Percentiles rank a stretch among this genome's conserved stretches.
phyloP scores from a whole-genome alignment of 106 monocot species.

The Allium sativum region DNA sequence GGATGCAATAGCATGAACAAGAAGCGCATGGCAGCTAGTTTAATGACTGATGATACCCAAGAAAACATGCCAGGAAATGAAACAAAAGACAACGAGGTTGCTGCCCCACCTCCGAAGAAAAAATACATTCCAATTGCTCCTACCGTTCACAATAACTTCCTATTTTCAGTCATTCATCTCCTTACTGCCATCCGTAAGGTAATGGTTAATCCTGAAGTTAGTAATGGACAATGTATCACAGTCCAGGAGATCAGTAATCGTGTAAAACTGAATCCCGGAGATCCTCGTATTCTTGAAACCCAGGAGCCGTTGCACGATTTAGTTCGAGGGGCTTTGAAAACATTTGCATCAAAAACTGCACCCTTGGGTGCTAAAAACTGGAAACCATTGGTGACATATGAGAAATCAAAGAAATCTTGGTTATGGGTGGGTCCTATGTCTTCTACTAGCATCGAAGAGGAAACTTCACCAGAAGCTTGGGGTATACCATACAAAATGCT shows the following conservation, averaged over 20 bases:
- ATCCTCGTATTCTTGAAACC: slow-evolving; percentile 90
- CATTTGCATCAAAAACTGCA: slow-evolving; percentile 81
- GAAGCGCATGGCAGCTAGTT: slow-evolving; percentile 28
- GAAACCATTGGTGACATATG: slow-evolving; percentile 63
- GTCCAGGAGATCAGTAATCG: slow-evolving; percentile 66
- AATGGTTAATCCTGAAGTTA: slow-evolving; percentile 34
- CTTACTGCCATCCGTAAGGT: slow-evolving; percentile 74
- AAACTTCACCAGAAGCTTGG: slow-evolving; percentile 86
- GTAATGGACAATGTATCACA: slow-evolving; percentile 38
- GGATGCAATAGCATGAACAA: slow-evolving; percentile 33
- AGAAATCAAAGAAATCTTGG: slow-evolving; percentile 74
- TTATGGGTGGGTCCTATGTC: slow-evolving; percentile 60
- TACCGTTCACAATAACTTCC: slow-evolving; percentile 77
- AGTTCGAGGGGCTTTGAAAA: slow-evolving; percentile 73
- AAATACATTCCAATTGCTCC: slow-evolving; percentile 64
- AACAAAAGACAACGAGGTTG: slow-evolving; percentile 25
- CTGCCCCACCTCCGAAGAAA: slow-evolving; percentile 36
- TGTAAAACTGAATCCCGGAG: slow-evolving; percentile 73
- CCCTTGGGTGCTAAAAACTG: slow-evolving; percentile 92
- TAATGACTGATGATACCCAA: slow-evolving; percentile 7
- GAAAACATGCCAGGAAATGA: slow-evolving; percentile 18
- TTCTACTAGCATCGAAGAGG: slow-evolving; percentile 43
- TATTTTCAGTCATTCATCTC: slow-evolving; percentile 90
- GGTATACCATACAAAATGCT: slow-evolving; percentile 90
- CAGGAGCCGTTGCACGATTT: slow-evolving; percentile 93